Evolutionary conservation across 2,329 filamentous ascomycete species (phyloP).

Genomic region (Xylaria sp.): DNA sequence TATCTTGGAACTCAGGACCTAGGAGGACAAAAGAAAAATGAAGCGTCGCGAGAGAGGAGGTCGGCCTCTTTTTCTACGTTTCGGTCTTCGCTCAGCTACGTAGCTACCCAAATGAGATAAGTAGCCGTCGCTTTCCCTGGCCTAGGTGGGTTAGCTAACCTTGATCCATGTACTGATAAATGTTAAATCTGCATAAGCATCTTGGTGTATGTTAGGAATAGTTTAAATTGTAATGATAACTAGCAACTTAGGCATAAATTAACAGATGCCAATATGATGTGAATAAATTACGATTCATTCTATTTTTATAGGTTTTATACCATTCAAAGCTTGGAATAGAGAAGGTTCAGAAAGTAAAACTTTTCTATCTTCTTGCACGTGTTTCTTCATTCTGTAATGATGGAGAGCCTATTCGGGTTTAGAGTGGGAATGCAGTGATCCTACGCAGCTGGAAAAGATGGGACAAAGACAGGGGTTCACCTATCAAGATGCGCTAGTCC

Average conservation of each 20-base stretch:
- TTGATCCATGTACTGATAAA: background rate
- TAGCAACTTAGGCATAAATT: background rate
- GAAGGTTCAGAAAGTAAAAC: background rate
- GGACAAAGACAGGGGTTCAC: background rate
- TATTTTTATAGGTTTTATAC: too few species aligned
- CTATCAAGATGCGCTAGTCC: background rate
- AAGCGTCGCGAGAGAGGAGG: background rate
- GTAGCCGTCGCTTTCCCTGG: background rate
- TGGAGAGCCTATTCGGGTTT: slow-evolving; percentile 5
- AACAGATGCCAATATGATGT: background rate
- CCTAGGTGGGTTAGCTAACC: background rate
- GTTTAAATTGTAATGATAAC: too few species aligned
- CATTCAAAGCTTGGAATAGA: background rate
- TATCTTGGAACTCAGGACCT: background rate
- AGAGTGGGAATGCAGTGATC: slow-evolving; percentile 13
- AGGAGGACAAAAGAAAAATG: background rate
- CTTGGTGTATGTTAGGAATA: background rate
- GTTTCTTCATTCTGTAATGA: slow-evolving; percentile 3
- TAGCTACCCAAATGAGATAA: slow-evolving; percentile 10
- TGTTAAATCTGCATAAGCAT: background rate
- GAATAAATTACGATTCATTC: background rate
- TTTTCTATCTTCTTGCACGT: background rate
- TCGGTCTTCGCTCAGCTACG: background rate
- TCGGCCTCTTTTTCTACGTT: slow-evolving; percentile 1
- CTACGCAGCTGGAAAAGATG: background rate